These are phyloP conservation scores for Zygnema circumcarinatum DNA, from an alignment of 139 green algal species.

Conservation along the genomic window DNA sequence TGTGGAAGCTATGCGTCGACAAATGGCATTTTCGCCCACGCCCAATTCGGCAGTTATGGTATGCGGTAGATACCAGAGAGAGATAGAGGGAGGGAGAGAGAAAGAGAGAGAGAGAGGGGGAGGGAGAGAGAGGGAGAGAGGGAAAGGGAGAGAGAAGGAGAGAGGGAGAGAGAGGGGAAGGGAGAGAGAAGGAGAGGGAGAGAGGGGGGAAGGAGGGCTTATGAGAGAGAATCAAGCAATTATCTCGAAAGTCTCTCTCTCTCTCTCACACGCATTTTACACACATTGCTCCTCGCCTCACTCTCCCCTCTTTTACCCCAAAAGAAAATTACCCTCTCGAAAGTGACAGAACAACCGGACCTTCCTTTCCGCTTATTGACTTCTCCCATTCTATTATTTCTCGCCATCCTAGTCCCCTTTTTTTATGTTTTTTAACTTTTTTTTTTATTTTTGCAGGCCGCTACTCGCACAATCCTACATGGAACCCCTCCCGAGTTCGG, in stretches of 20 bases:
- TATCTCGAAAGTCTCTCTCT: too few relatives aligned
- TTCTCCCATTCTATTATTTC: not conserved
- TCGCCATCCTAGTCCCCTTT: not conserved
- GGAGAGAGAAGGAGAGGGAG: not conserved
- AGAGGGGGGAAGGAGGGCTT: not conserved
- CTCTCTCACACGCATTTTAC: too few relatives aligned
- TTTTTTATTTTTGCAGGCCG: conserved; percentile 43
- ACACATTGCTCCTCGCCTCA: too few relatives aligned
- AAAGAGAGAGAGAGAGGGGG: not conserved
- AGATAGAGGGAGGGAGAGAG: not conserved
- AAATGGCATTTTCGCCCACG: too few relatives aligned
- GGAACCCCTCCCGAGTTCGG: conserved; percentile 38
- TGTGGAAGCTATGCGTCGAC: too few relatives aligned
- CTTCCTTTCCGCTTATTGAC: not conserved
- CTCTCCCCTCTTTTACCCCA: too few relatives aligned
- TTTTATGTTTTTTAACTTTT: not conserved
- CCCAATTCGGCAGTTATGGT: not conserved
- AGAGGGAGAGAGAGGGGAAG: not conserved
- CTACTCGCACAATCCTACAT: conserved; percentile 36
- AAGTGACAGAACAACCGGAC: too few relatives aligned
- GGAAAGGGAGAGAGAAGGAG: not conserved
- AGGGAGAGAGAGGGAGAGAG: not conserved
- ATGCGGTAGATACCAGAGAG: not conserved
- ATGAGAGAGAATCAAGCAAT: not conserved
- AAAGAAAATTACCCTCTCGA: too few relatives aligned